These are phyloP conservation scores for Kwoniella bestiolae DNA, from an alignment of 768 basidiomycete genomes.

Conservation along the genomic window DNA sequence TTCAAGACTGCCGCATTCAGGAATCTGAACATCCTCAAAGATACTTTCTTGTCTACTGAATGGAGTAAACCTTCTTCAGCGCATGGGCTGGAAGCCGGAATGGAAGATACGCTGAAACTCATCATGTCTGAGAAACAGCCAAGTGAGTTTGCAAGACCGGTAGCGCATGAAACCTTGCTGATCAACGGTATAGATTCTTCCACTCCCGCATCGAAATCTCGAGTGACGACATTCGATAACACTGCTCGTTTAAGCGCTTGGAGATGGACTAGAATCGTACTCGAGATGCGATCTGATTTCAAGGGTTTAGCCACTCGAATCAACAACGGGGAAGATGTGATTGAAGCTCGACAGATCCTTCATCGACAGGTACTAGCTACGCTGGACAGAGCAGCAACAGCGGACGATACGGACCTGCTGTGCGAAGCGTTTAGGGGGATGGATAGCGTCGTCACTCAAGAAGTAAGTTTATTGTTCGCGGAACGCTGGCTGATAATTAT, in stretches of 20 bases:
- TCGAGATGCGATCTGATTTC: constrained; percentile 53
- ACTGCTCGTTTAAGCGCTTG: constrained; percentile 45
- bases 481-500: neutral
- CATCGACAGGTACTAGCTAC: constrained; percentile 35
- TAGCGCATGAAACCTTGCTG: neutral
- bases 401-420: constrained; percentile 50
- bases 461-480: constrained; percentile 29
- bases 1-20: constrained; percentile 54
- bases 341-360: constrained; percentile 36
- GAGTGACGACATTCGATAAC: constrained; percentile 23
- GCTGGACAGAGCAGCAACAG: constrained; percentile 35
- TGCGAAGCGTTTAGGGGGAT: constrained; percentile 52
- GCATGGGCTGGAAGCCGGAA: constrained; percentile 39
- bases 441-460: constrained; percentile 40
- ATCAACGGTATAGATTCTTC: neutral
- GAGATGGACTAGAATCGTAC: constrained; percentile 52
- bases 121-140: constrained; percentile 48
- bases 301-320: constrained; percentile 45
- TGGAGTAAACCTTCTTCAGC: constrained; percentile 39
- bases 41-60: constrained; percentile 45
- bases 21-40: constrained; percentile 49
- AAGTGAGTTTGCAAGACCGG: too few species aligned
- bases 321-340: constrained; percentile 31
- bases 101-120: constrained; percentile 50
- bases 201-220: constrained; percentile 11